Conservation (phyloP, 2,329 filamentous ascomycete genomes). For the Helicocarpus griseus region DNA sequence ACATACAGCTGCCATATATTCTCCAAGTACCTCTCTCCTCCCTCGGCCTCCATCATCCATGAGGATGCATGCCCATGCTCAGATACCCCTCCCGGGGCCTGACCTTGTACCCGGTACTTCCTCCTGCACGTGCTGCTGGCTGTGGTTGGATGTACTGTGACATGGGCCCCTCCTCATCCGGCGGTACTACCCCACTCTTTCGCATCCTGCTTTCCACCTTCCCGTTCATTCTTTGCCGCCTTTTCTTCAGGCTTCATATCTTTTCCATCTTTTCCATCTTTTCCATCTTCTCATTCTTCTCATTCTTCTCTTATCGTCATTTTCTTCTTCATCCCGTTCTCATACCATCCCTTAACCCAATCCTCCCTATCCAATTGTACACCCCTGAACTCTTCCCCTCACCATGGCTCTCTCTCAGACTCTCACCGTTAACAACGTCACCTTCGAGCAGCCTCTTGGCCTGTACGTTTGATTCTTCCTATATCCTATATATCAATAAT, state of each 20-base stretch:
- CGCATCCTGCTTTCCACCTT: neutral
- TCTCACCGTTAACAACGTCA: conserved; percentile 30
- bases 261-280: neutral
- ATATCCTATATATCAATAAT: neutral
- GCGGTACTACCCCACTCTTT: no score
- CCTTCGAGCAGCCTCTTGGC: conserved; percentile 34
- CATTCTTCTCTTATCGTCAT: neutral
- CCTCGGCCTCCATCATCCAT: neutral
- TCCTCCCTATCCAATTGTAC: neutral
- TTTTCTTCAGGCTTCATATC: neutral
- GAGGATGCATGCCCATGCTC: neutral
- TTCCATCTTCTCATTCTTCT: neutral
- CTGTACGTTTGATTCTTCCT: conserved; percentile 19
- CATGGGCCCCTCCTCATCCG: no score
- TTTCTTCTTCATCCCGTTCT: neutral
- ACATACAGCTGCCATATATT: neutral
- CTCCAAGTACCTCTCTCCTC: neutral
- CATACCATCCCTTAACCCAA: neutral
- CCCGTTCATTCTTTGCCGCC: no score
- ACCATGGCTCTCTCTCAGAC: conserved; percentile 31
- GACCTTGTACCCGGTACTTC: neutral
- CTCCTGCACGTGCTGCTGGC: neutral
- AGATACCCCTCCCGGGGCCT: neutral
- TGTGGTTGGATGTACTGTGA: neutral
- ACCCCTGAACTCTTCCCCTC: neutral